Evolutionary conservation across 2,329 filamentous ascomycete species (phyloP).

Genomic region (Fonsecaea pedrosoi): DNA sequence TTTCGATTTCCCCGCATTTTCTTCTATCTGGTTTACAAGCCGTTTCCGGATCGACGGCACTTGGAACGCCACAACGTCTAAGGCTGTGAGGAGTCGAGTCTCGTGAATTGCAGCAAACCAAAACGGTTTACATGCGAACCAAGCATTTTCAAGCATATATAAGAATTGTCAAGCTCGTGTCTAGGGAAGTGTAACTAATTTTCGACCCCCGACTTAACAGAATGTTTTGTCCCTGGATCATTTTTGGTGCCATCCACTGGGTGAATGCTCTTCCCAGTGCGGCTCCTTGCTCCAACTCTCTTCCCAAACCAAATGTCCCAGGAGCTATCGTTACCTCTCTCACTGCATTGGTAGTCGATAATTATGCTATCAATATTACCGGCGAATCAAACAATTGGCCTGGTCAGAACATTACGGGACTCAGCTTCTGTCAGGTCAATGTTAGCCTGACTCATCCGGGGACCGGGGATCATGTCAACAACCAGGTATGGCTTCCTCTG

Average conservation of each 20-base stretch:
- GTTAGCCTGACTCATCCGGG: conserved; percentile 53
- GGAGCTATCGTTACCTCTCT: conserved; percentile 12
- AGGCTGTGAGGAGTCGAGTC: not conserved
- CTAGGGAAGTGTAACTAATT: not conserved
- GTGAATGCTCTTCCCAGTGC: not conserved
- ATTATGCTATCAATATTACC: conserved; percentile 16
- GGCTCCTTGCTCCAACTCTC: conserved; percentile 1
- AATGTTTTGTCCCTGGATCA: conserved; percentile 12
- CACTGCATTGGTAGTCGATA: conserved; percentile 3
- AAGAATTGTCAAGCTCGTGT: conserved; percentile 10
- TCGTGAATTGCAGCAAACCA: not conserved
- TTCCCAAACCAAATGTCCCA: conserved; percentile 9
- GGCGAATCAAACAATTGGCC: conserved; percentile 19
- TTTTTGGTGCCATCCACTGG: not conserved
- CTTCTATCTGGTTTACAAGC: not conserved
- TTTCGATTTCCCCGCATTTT: conserved; percentile 1
- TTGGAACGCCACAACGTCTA: not conserved
- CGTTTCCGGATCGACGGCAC: conserved; percentile 4
- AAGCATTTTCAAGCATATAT: conserved; percentile 7
- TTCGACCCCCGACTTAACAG: not conserved
- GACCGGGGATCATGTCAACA: conserved; percentile 48
- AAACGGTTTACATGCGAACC: not conserved
- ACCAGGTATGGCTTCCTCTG: conserved; percentile 48
- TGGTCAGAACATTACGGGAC: conserved; percentile 16
- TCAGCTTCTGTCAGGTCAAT: conserved; percentile 52